Base-by-base conservation (phyloP, 2,329 filamentous ascomycete genomes). In the Claviceps citrina region DNA sequence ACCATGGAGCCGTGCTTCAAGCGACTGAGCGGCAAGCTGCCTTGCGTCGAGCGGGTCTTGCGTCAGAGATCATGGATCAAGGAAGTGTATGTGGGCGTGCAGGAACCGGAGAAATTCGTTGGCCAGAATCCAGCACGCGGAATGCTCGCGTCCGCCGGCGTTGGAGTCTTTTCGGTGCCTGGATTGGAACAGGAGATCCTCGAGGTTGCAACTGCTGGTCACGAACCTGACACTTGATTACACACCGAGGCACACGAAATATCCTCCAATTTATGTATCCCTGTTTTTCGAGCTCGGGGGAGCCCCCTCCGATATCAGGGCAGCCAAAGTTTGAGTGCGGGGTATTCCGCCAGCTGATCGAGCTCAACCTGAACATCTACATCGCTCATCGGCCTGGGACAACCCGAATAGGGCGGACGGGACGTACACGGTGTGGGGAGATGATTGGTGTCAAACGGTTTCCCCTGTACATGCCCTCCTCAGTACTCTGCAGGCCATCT, bases 41-140 rank as follows among this genome's bases (percentile, higher is more conserved):
- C 82, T 0, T 93, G 91, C 52, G 81, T 84, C 7, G 76, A 94
- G 50, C 69, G 89, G 39, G 82, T 98, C 19, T 61, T 93, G 31
- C 64, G 65, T 7, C 66, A 81, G 16, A 65, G 64, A 10, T 62
- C 59, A 1, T 75, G 70, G 31, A 81, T 95, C 41, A 71, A 68
- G 44, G 81, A 74, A 35, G 85, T 98, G 4, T 93, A 89, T 49
- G 78, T 93, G 22, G 91, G 91, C 0, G 83, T 94, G 0, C 71
- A 78, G 49, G 91, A 98, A 62, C 91, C 91, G 0, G 81, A 83
- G 51, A 94, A 76, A 25, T 98, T 96, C 61, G 84, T 96, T 15
- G 77, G 76, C 5, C 71, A 81, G 44, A 96, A 93, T 47, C 72
- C 78, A 43, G 86, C 86, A 7, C 76, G 78, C 50, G 64, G 60